Conservation (phyloP, 371 early-diverging fungal genomes). For the Apophysomyces sp. region DNA sequence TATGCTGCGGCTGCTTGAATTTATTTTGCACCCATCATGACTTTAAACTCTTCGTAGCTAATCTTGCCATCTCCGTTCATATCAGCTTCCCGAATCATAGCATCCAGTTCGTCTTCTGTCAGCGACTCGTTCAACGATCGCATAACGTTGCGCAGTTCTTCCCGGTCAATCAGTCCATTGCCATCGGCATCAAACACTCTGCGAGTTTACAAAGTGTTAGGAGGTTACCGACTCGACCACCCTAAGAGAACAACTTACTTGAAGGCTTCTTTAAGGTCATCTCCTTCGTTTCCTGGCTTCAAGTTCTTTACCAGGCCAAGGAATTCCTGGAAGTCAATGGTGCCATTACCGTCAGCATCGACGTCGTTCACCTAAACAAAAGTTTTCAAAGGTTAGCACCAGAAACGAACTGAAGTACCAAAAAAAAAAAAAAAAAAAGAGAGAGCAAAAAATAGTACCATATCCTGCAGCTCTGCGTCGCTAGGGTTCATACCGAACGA, state of each 20-base stretch:
- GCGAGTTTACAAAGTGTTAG: conserved; percentile 22
- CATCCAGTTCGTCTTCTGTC: conserved; percentile 60
- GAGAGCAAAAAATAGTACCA: conserved; percentile 32
- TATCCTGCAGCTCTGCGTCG: conserved; percentile 76
- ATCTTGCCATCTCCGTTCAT: conserved; percentile 44
- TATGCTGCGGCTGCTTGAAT: background rate
- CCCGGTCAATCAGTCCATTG: conserved; percentile 71
- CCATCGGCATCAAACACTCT: conserved; percentile 73
- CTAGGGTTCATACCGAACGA: conserved; percentile 69
- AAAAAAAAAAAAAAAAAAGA: too few relatives aligned
- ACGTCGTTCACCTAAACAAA: conserved; percentile 77
- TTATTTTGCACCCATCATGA: conserved; percentile 63
- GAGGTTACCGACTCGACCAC: too few relatives aligned
- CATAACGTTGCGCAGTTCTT: conserved; percentile 58
- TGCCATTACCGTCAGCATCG: conserved; percentile 92
- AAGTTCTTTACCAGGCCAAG: conserved; percentile 80
- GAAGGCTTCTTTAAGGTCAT: conserved; percentile 46
- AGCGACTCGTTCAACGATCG: conserved; percentile 60
- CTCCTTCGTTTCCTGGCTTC: conserved; percentile 35
- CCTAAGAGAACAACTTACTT: conserved; percentile 51
- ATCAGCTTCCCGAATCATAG: conserved; percentile 66
- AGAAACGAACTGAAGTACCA: too few relatives aligned
- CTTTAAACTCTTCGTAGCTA: conserved; percentile 46
- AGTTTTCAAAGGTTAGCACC: background rate
- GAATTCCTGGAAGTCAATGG: conserved; percentile 91